Conservation (phyloP, 2,329 filamentous ascomycete genomes). For the Claviceps paspali region DNA sequence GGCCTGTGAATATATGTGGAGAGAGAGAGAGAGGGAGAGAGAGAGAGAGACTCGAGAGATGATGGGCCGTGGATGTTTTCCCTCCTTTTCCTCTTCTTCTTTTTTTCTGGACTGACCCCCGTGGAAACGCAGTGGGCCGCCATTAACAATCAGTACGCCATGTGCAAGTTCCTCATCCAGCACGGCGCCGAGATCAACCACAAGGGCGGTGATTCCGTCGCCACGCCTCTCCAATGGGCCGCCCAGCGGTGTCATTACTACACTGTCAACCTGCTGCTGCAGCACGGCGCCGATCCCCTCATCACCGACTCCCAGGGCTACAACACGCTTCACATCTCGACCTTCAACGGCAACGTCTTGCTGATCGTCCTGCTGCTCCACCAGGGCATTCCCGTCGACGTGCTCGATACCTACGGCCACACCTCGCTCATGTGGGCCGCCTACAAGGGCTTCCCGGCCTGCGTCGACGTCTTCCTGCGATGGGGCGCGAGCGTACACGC, state of each 20-base stretch:
- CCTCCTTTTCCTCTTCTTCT: too few species aligned
- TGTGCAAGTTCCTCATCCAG: constrained; percentile 87
- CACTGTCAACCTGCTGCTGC: constrained; percentile 79
- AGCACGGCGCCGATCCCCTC: constrained; percentile 83
- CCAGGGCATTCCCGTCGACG: constrained; percentile 88
- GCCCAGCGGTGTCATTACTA: constrained; percentile 96
- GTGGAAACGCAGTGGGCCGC: constrained; percentile 71
- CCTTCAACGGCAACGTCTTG: constrained; percentile 90
- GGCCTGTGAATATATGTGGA: not conserved
- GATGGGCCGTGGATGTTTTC: too few species aligned
- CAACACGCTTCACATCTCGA: constrained; percentile 93
- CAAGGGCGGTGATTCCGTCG: constrained; percentile 88
- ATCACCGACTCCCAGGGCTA: constrained; percentile 91
- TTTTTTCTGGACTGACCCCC: constrained; percentile 1
- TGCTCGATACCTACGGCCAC: constrained; percentile 77
- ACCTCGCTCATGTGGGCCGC: constrained; percentile 97
- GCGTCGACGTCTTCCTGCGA: constrained; percentile 79
- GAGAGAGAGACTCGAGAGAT: too few species aligned
- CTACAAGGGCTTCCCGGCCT: constrained; percentile 89
- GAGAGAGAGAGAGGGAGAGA: not conserved
- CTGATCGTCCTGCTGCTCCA: constrained; percentile 81
- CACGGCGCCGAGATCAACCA: constrained; percentile 80
- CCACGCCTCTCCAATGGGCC: constrained; percentile 92
- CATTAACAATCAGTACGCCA: constrained; percentile 95
- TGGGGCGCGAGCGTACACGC: constrained; percentile 94